Base-by-base conservation (phyloP, 1,284 basidiomycete species). In the Agroathelia rolfsii region DNA sequence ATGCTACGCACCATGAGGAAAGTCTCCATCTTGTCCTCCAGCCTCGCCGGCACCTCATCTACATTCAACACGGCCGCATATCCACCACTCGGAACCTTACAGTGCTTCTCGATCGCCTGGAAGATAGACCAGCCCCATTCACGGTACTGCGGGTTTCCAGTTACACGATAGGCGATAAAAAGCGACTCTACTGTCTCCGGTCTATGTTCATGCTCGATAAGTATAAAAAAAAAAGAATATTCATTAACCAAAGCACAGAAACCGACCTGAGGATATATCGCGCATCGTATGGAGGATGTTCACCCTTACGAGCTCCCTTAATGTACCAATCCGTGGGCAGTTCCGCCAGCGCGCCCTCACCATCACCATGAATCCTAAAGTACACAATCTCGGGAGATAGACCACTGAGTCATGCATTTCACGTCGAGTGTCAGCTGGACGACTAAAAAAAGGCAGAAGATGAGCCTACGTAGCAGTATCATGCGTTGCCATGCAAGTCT, bases 101-200 rank as follows among this genome's bases (percentile, higher is more conserved):
- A 90, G 51, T 93, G 75, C 50, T 76, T 76, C 47, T 90, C 73
- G 44, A 96, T 95, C 1, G 92, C 76, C 52, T 86, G 62, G 64
- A 96, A 96, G 43, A 96, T 93, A 32, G 66, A 51, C 92, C 93
- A 95, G 12, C 88, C 92, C 52, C 77, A 72, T 19, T 83, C 67
- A 14, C 93, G 77, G 51, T 95, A 96, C 28, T 69, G 64, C 18
- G 66, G 53, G 47, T 95, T 79, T 11, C 90, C 89, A 0, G 92
- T 94, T 5, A 89, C 61, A 10, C 92, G 74, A 58, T 68, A 84
- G 1, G 87, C 93, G 35, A 93, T 63, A 63, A 95, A 93, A 18
- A 96, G 72, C 1, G 87, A 92, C 57, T 97, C 93, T 23, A 93
- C 76, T 2, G 93, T 96, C 58, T 97, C 93, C 2, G 93, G 93